Evolutionary conservation across 2,329 filamentous ascomycete genomes (phyloP).

Genomic region (Bipolaris cookei): DNA sequence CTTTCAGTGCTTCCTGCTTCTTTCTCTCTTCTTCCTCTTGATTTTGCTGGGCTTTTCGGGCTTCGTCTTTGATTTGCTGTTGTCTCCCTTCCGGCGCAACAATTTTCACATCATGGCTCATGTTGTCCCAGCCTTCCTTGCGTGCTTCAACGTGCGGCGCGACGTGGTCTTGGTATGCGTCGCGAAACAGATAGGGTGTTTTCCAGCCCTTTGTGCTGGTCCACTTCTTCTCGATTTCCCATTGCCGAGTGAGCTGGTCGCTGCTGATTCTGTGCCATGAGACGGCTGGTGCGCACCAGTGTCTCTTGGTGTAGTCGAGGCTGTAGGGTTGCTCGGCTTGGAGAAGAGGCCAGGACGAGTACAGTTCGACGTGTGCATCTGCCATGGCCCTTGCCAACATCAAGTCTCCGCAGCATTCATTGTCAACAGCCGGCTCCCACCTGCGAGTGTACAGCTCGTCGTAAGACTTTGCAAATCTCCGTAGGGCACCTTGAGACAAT

Average conservation of each 20-base stretch:
- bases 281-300: constrained; percentile 54
- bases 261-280: constrained; percentile 45
- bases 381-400: constrained; percentile 44
- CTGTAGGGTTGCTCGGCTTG: constrained; percentile 52
- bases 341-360: constrained; percentile 51
- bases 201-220: constrained; percentile 39
- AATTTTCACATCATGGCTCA: constrained; percentile 27
- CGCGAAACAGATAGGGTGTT: constrained; percentile 41
- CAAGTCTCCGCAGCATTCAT: constrained; percentile 50
- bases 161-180: constrained; percentile 44
- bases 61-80: constrained; percentile 24
- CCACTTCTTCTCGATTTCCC: constrained; percentile 45
- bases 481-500: constrained; percentile 50
- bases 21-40: not conserved
- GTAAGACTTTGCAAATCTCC: constrained; percentile 41
- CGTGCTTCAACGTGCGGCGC: constrained; percentile 35
- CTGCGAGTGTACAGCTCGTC: constrained; percentile 36
- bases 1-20: not conserved
- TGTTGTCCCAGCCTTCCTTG: constrained; percentile 47
- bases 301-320: constrained; percentile 47
- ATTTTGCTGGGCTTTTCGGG: constrained; percentile 1
- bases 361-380: constrained; percentile 46
- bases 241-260: constrained; percentile 35
- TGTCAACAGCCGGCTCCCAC: constrained; percentile 44
- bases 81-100: constrained; percentile 23